Conservation (phyloP, 2,329 filamentous ascomycete genomes). For the Teratosphaeria pseudoeucalypti region DNA sequence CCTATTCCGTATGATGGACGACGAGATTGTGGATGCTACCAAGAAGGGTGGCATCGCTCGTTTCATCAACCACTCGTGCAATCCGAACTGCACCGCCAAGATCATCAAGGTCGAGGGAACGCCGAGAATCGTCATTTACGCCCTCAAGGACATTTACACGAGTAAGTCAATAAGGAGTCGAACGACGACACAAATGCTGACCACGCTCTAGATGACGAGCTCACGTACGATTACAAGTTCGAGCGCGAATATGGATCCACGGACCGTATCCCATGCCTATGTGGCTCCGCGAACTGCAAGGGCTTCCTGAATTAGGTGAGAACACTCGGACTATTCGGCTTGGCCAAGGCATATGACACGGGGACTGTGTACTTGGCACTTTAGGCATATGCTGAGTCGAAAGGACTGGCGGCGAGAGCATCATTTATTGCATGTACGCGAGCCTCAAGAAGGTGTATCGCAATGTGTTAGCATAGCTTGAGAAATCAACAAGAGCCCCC, state of each 20-base stretch:
- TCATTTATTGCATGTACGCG: background rate
- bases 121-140: slow-evolving; percentile 98
- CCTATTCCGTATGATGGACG: slow-evolving; percentile 95
- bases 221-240: slow-evolving; percentile 99
- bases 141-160: slow-evolving; percentile 83
- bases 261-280: slow-evolving; percentile 94
- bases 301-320: slow-evolving; percentile 79
- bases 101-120: slow-evolving; percentile 98
- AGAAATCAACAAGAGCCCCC: background rate
- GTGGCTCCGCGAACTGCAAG: slow-evolving; percentile 92
- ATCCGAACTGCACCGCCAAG: slow-evolving; percentile 96
- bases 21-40: slow-evolving; percentile 93
- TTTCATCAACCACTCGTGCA: slow-evolving; percentile 98
- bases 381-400: background rate
- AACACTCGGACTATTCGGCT: background rate
- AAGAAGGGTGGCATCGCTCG: slow-evolving; percentile 97
- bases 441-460: background rate
- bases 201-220: slow-evolving; percentile 68
- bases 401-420: background rate
- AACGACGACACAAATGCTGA: slow-evolving; percentile 1
- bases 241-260: slow-evolving; percentile 91
- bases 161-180: slow-evolving; percentile 52
- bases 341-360: background rate
- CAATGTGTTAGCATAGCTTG: background rate
- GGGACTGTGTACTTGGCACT: background rate